Base-by-base conservation (phyloP, 495 filamentous ascomycete genomes). In the Neurospora intermedia region DNA sequence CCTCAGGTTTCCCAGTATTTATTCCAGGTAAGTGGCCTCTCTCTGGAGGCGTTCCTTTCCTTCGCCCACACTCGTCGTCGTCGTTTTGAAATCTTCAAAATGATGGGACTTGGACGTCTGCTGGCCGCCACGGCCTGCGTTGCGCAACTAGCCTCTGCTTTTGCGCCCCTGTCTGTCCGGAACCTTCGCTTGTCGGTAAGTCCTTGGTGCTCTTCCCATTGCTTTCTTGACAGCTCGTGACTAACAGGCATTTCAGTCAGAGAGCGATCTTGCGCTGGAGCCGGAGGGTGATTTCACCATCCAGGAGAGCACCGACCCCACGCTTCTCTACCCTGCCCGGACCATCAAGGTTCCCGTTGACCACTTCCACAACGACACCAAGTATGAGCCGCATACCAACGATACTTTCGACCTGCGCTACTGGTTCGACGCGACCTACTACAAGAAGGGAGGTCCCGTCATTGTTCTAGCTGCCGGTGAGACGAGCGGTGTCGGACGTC, bases 381-480 rank as follows among this genome's bases (percentile, higher is more conserved):
- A 80, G 62, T 93, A 93, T 76, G 89, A 87, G 76, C 91, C 91
- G n/a, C 91, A 93, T 79, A 84, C 83, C 48, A 78, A 87, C 71
- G 88, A 74, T 39, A 85, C 79, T 3, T 92, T 91, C 76, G 77
- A 85, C 48, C 83, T 91, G 23, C 89, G 91, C 10, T 94, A 93
- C 81, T 93, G 89, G 89, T 91, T 92, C 77, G 91, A 93, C 78
- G 85, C 88, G 43, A 81, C 80, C 20, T 84, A 89, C 80, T 93
- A 93, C 80, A 85, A 87, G 73, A 82, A 82, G 0, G 92, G 92
- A 3, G 92, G 92, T 0, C 91, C 92, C 2, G 89, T 94, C 10
- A 89, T 94, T 72, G 87, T 93, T 2, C 83, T 94, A 1, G 81
- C 87, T 66, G 83, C 83, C n/a, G 91, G 92, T 35, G 92, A 94